phyloP scores from a whole-genome alignment of 129 eudicot genomes.

The Ambrosia artemisiifolia region DNA sequence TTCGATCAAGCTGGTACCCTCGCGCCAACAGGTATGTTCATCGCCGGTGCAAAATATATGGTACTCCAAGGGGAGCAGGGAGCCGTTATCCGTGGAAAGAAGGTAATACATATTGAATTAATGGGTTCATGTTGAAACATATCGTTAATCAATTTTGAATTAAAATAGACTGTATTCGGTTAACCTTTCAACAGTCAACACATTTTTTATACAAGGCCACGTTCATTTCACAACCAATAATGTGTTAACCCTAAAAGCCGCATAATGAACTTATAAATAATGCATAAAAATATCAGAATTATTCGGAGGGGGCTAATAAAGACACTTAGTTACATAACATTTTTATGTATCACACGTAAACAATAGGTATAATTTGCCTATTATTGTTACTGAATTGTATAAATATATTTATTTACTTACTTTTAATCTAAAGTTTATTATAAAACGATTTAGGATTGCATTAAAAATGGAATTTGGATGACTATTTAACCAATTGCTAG shows the following conservation, averaged over 20 bases:
- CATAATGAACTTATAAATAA: too few species aligned
- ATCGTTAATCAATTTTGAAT: not conserved
- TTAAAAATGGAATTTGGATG: not conserved
- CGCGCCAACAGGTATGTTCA: conserved; percentile 62
- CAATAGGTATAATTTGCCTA: too few species aligned
- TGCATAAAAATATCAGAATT: too few species aligned
- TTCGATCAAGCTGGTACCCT: conserved; percentile 57
- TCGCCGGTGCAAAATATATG: conserved; percentile 61
- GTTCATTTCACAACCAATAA: too few species aligned
- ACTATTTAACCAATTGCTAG: not conserved
- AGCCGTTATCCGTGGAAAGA: conserved; percentile 69
- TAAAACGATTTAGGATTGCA: not conserved
- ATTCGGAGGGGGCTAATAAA: too few species aligned
- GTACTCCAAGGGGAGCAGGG: conserved; percentile 59
- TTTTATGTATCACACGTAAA: too few species aligned
- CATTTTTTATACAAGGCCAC: not conserved
- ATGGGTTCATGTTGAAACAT: not conserved
- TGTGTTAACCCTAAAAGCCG: too few species aligned
- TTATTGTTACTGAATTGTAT: not conserved
- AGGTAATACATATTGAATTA: conserved; percentile 28
- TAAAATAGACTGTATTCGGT: not conserved
- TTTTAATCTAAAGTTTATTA: not conserved
- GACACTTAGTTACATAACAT: too few species aligned
- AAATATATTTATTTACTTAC: not conserved
- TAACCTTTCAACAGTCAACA: not conserved